Conservation (phyloP, 1,284 basidiomycete genomes). For the Fistulina hepatica region DNA sequence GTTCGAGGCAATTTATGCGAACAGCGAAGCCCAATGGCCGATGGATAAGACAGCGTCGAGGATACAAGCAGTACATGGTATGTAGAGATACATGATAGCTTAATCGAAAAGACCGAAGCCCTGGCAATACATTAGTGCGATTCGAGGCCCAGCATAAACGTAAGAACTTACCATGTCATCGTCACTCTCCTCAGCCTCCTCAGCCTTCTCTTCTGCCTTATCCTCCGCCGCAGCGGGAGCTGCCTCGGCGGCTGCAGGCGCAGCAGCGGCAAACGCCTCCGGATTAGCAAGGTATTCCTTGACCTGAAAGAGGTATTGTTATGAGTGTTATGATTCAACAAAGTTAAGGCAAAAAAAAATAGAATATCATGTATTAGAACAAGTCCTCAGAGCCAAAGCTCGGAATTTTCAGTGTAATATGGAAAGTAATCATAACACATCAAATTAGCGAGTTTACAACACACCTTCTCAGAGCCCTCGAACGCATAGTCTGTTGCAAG, state of each 20-base stretch:
- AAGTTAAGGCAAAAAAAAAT: slow-evolving; percentile 12
- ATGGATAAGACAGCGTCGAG: too few species aligned
- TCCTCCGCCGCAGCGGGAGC: slow-evolving; percentile 34
- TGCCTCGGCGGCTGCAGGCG: slow-evolving; percentile 39
- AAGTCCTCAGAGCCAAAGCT: slow-evolving; percentile 42
- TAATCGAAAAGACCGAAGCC: slow-evolving; percentile 88
- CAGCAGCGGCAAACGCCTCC: slow-evolving; percentile 75
- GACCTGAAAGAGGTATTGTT: slow-evolving; percentile 46
- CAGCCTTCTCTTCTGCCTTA: slow-evolving; percentile 58
- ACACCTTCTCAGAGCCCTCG: slow-evolving; percentile 86
- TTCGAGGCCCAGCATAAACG: not conserved
- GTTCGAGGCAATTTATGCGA: too few species aligned
- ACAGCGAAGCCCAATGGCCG: too few species aligned
- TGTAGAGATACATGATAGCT: too few species aligned
- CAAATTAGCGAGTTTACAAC: slow-evolving; percentile 22
- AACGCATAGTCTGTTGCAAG: slow-evolving; percentile 93
- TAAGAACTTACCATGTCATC: slow-evolving; percentile 57
- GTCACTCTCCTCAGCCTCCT: slow-evolving; percentile 71
- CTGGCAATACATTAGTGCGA: slow-evolving; percentile 22
- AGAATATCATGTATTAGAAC: slow-evolving; percentile 22
- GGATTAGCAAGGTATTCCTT: slow-evolving; percentile 97
- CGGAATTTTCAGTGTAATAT: slow-evolving; percentile 78
- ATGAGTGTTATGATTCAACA: slow-evolving; percentile 21
- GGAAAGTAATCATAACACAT: slow-evolving; percentile 32
- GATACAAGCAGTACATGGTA: too few species aligned